Evolutionary conservation across 2,329 filamentous ascomycete genomes (phyloP), one percentile per base, ranked within the genome.

Genomic region (Knoxdaviesia proteae): DNA sequence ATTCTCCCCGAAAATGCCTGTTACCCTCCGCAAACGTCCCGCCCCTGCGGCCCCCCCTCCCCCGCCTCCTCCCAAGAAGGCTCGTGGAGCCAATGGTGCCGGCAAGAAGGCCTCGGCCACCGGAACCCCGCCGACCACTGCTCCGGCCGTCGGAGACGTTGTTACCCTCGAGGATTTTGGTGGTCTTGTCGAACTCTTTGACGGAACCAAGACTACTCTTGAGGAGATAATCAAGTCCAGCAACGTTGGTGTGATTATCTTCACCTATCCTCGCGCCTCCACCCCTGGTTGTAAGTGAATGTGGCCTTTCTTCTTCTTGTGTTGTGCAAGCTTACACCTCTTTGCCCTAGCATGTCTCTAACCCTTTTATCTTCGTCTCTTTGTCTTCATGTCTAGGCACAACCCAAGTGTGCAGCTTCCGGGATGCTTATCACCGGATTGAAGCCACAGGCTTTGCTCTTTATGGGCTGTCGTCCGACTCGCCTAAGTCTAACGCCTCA

Each of bases 191-290:
- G 75, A 90, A 65, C 90, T 80, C 48, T 77, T 96, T 50, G 84
- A 93, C 49, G 86, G 86, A 52, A 64, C 69, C 43, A 82, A 80
- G 62, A 86, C 80, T 5, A 84, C 76, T 1, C 65, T 98, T 46
- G 20, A 20, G 20, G 20, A 20, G 20, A 20, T 20, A 3, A 20
- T 20, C 20, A 80, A 84, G 62, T 67, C 76, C 51, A 93, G 86
- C 69, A 77, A 83, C 62, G 68, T 72, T 34, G 90, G 88, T 31
- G 80, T 96, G 38, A 84, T 94, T 34, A 64, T 96, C 32, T 94
- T 98, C 60, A 94, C 87, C 33, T 96, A 96, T 56, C 90, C 90
- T 46, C 92, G 82, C 63, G 90, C 90, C 8, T 90, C 81, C 32
- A 98, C 90, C 29, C 84, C 84, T 35, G 88, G 88, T 48, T 96